Evolutionary conservation across 495 filamentous ascomycete species (phyloP).

Genomic region (Hyaloscypha variabilis): DNA sequence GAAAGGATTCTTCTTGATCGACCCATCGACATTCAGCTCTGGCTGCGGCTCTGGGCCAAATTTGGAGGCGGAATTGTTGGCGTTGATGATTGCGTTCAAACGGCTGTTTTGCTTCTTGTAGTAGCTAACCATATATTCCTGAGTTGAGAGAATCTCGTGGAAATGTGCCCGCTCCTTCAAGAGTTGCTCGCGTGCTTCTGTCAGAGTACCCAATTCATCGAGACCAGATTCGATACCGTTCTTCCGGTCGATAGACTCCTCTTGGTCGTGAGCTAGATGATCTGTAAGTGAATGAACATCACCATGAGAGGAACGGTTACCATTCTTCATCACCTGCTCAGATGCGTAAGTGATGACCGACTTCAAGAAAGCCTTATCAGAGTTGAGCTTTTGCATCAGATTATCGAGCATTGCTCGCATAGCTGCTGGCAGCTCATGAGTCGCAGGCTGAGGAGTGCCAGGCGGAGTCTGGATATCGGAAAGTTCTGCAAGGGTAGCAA

Average conservation of each 20-base stretch:
- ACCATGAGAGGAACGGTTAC: background rate
- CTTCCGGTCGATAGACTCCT: background rate
- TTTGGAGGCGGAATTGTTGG: background rate
- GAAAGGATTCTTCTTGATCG: background rate
- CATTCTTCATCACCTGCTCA: background rate
- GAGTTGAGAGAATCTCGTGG: background rate
- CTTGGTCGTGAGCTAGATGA: background rate
- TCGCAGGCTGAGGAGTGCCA: background rate
- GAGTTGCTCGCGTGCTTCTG: background rate
- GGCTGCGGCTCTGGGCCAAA: background rate
- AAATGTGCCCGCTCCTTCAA: background rate
- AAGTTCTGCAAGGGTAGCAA: background rate
- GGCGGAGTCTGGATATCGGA: background rate
- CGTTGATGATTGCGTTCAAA: background rate
- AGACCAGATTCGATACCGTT: background rate
- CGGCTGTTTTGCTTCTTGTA: background rate
- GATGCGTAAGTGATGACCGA: background rate
- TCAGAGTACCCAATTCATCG: background rate
- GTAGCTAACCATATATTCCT: background rate
- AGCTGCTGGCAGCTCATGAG: background rate
- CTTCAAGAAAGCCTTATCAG: background rate
- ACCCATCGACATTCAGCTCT: background rate
- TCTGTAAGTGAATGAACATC: background rate
- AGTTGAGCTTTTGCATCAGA: background rate
- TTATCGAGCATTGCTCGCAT: constrained; percentile 2